Evolutionary conservation across 208 protist species (phyloP).

Genomic region (Trypanosoma boissoni): DNA sequence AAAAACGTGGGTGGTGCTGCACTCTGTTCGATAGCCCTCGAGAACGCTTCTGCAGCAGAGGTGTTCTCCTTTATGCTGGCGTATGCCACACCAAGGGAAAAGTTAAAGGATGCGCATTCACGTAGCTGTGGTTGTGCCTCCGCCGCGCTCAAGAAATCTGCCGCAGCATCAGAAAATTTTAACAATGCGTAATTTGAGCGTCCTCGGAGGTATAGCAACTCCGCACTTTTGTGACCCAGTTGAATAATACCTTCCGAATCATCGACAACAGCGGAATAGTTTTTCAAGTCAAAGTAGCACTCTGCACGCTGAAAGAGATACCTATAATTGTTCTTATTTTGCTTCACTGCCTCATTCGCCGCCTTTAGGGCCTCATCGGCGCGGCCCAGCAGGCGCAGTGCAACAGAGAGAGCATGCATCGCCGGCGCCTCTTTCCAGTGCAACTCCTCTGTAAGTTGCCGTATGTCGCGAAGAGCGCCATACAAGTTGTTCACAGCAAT

Average conservation of each 20-base stretch:
- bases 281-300: constrained; percentile 29
- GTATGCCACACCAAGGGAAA: constrained; percentile 47
- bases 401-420: constrained; percentile 51
- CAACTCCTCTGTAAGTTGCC: constrained; percentile 25
- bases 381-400: constrained; percentile 34
- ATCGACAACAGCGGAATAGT: constrained; percentile 25
- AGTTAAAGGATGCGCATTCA: constrained; percentile 38
- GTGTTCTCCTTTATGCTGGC: constrained; percentile 17
- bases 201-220: constrained; percentile 78
- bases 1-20: constrained; percentile 22
- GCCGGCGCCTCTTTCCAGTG: constrained; percentile 31
- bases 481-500: constrained; percentile 36
- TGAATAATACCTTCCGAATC: constrained; percentile 11
- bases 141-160: constrained; percentile 55
- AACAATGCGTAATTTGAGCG: constrained; percentile 71
- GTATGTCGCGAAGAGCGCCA: constrained; percentile 40
- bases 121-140: constrained; percentile 37
- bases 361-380: constrained; percentile 44
- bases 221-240: constrained; percentile 27
- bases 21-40: constrained; percentile 38
- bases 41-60: constrained; percentile 47
- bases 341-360: constrained; percentile 36
- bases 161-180: constrained; percentile 40
- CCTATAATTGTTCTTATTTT: constrained; percentile 19
- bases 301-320: constrained; percentile 35